phyloP scores from a whole-genome alignment of 495 filamentous ascomycete genomes.

The Podospora anserina region DNA sequence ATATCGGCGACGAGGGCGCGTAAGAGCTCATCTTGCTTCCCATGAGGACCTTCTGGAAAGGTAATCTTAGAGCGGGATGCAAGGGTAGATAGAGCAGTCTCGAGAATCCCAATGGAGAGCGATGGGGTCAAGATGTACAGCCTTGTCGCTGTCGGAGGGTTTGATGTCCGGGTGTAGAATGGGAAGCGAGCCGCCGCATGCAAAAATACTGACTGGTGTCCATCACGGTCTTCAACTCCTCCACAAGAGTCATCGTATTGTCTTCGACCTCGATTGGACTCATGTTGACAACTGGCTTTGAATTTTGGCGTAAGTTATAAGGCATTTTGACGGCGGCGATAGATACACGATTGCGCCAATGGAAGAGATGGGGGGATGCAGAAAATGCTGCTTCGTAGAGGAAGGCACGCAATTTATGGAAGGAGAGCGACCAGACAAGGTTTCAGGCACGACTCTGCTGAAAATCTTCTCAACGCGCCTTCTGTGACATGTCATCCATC shows the following conservation, averaged over 20 bases:
- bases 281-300: too few species aligned
- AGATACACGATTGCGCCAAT: too few species aligned
- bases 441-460: too few species aligned
- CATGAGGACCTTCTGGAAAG: neutral
- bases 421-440: too few species aligned
- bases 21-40: neutral
- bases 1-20: slow-evolving; percentile 26
- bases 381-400: too few species aligned
- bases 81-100: neutral
- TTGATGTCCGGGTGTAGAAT: neutral
- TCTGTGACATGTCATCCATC: too few species aligned
- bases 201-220: neutral
- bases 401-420: too few species aligned
- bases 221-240: neutral
- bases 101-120: slow-evolving; percentile 9
- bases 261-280: too few species aligned
- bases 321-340: too few species aligned
- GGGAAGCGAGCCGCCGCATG: slow-evolving; percentile 11
- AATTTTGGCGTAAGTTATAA: too few species aligned
- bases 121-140: neutral
- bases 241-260: neutral
- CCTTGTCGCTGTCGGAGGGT: neutral
- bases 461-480: too few species aligned
- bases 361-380: too few species aligned
- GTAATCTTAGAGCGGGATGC: slow-evolving; percentile 9